These are phyloP conservation scores for Amphibolis antarctica DNA, from an alignment of 106 monocot genomes.

Conservation along the genomic window DNA sequence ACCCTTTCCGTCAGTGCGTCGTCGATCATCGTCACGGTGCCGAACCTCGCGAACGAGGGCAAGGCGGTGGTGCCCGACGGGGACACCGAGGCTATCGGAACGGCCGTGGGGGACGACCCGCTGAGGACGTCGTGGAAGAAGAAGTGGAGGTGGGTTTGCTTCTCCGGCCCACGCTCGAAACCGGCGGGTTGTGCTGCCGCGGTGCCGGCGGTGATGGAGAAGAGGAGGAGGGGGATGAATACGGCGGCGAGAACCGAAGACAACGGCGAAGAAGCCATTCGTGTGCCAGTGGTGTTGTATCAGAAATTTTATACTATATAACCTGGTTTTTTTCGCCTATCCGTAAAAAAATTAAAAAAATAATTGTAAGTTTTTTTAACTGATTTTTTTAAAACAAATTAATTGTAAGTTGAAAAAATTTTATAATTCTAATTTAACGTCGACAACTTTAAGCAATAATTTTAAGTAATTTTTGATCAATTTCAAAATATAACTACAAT, in stretches of 20 bases:
- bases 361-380: too few relatives aligned
- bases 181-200: not conserved
- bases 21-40: slow-evolving; percentile 5
- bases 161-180: slow-evolving; percentile 9
- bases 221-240: not conserved
- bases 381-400: too few relatives aligned
- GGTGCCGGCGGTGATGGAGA: not conserved
- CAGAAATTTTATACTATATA: too few relatives aligned
- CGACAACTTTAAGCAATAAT: too few relatives aligned
- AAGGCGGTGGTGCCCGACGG: too few relatives aligned
- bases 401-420: too few relatives aligned
- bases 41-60: not conserved
- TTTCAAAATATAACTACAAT: too few relatives aligned
- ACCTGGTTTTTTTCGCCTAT: too few relatives aligned
- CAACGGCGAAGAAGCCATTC: not conserved
- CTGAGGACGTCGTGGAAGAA: slow-evolving; percentile 25
- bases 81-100: not conserved
- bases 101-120: slow-evolving; percentile 6
- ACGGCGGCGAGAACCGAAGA: not conserved
- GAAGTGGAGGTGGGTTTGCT: slow-evolving; percentile 18
- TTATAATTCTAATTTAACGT: too few relatives aligned
- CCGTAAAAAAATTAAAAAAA: too few relatives aligned
- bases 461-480: too few relatives aligned
- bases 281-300: too few relatives aligned
- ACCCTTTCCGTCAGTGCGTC: slow-evolving; percentile 6